Conservation (phyloP, 306 rosid genomes). For the Quercus rubra region DNA sequence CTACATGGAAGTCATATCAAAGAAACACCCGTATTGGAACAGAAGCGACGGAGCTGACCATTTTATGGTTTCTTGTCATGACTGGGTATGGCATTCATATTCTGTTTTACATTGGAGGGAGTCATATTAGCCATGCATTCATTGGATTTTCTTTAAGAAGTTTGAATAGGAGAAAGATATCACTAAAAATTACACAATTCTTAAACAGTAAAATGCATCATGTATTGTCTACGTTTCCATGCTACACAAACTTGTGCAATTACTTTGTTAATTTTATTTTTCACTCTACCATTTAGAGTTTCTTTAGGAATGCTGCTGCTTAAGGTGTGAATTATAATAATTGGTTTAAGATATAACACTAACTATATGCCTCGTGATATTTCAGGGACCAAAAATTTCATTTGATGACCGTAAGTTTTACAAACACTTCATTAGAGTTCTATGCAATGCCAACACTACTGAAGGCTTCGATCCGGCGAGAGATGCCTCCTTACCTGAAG, state of each 20-base stretch:
- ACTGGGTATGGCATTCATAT: constrained; percentile 13
- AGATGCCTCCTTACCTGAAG: constrained; percentile 26
- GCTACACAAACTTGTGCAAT: no score
- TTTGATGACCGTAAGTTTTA: background rate
- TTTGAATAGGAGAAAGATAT: no score
- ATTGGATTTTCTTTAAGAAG: no score
- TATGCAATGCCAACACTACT: constrained; percentile 27
- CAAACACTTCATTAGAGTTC: constrained; percentile 20
- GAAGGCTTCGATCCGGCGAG: constrained; percentile 18
- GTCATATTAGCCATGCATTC: no score
- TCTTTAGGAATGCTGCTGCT: no score
- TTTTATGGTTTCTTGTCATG: constrained; percentile 31
- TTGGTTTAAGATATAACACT: background rate
- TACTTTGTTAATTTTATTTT: no score
- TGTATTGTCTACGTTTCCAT: no score
- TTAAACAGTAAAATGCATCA: no score
- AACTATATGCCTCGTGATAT: background rate
- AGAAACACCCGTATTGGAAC: constrained; percentile 21
- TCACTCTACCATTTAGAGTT: no score
- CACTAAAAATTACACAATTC: no score
- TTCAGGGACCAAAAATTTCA: constrained; percentile 29
- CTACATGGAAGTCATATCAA: constrained; percentile 8
- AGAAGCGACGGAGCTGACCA: constrained; percentile 20
- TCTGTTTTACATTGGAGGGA: background rate
- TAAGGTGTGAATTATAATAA: no score